A percentile compares a stretch with the other conserved stretches of the same genome.
These are phyloP conservation scores for Exophiala xenobiotica DNA, from an alignment of 2,329 filamentous ascomycete species.

Conservation along the genomic window DNA sequence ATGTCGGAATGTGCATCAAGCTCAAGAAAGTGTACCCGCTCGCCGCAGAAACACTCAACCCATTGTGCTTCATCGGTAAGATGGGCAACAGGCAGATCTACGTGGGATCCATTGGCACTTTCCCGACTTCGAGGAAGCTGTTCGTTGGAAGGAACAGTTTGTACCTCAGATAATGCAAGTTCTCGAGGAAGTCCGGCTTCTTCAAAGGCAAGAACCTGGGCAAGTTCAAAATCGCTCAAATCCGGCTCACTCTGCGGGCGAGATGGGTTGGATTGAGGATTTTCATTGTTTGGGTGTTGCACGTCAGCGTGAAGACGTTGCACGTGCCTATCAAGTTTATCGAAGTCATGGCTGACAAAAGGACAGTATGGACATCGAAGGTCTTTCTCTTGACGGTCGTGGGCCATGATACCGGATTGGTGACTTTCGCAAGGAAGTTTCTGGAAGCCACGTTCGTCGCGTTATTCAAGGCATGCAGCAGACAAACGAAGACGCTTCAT, in stretches of 20 bases:
- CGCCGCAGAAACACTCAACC: constrained; percentile 49
- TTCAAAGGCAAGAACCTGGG: constrained; percentile 28
- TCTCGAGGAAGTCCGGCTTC: constrained; percentile 27
- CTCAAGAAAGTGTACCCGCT: constrained; percentile 54
- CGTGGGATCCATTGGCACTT: constrained; percentile 5
- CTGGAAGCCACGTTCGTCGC: too few species aligned
- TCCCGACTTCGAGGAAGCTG: not conserved
- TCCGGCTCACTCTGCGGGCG: not conserved
- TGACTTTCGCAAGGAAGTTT: too few species aligned
- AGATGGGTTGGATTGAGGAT: not conserved
- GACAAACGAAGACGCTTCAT: too few species aligned
- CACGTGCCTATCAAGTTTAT: constrained; percentile 18
- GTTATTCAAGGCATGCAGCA: too few species aligned
- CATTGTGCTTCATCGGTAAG: constrained; percentile 11
- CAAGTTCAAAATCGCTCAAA: constrained; percentile 22
- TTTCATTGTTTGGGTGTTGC: not conserved
- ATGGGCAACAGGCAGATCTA: not conserved
- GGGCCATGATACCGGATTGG: constrained; percentile 19
- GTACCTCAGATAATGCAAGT: constrained; percentile 22
- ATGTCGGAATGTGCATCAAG: constrained; percentile 61
- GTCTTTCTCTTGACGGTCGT: constrained; percentile 9
- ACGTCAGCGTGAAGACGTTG: constrained; percentile 13
- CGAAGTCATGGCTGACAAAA: constrained; percentile 18
- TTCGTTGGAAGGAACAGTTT: constrained; percentile 17
- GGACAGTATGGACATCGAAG: constrained; percentile 21